Evolutionary conservation across 2,329 filamentous ascomycete species (phyloP).

Genomic region (Mariannaea sp.): DNA sequence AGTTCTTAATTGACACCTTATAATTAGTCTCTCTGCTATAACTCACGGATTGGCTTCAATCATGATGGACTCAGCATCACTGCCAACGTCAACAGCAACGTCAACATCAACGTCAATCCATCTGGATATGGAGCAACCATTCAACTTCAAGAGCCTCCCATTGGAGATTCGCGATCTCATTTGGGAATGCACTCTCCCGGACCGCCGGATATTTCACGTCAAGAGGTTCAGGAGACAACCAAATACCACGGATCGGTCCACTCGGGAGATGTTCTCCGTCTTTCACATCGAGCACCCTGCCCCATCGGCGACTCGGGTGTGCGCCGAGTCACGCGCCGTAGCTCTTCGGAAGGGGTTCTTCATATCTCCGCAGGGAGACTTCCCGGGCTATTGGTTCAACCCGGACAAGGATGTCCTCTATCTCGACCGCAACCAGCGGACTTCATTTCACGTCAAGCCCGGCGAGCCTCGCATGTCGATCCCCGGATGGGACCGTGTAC

Average conservation of each 20-base stretch:
- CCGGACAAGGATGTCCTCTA: slow-evolving; percentile 38
- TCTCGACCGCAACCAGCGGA: slow-evolving; percentile 36
- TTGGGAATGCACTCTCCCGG: slow-evolving; percentile 38
- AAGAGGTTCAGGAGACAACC: slow-evolving; percentile 17
- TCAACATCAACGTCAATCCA: no score
- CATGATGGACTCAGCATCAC: slow-evolving; percentile 14
- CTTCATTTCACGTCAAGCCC: slow-evolving; percentile 22
- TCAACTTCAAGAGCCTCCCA: slow-evolving; percentile 29
- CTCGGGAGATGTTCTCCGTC: slow-evolving; percentile 15
- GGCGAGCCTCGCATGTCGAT: slow-evolving; percentile 19
- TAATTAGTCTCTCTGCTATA: no score
- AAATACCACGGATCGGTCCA: not conserved
- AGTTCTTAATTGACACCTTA: no score
- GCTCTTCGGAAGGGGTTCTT: slow-evolving; percentile 37
- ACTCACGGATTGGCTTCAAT: no score
- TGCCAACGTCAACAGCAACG: no score
- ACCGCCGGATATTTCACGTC: slow-evolving; percentile 40
- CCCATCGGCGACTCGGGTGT: slow-evolving; percentile 30
- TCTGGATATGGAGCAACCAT: not conserved
- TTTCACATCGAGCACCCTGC: slow-evolving; percentile 33
- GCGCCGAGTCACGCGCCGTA: slow-evolving; percentile 36
- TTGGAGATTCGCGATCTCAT: slow-evolving; percentile 38
- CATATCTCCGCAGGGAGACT: slow-evolving; percentile 18
- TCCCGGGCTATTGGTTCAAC: slow-evolving; percentile 36
- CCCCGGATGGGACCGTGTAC: slow-evolving; percentile 32